Evolutionary conservation across 805 yeast genomes (phyloP).

Genomic region (Osmozyma mogii): DNA sequence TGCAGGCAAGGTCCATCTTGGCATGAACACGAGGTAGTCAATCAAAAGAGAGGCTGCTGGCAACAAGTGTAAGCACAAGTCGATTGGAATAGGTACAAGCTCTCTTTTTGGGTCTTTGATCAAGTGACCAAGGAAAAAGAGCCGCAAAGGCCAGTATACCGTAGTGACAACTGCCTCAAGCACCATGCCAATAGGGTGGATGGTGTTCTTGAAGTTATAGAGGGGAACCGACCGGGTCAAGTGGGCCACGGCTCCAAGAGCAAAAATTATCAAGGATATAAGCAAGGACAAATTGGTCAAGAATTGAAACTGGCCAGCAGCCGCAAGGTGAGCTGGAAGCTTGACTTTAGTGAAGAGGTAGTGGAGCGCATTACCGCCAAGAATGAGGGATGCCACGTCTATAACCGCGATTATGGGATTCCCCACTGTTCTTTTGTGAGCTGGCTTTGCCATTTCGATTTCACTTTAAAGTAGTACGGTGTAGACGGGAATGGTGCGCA

Average conservation of each 20-base stretch:
- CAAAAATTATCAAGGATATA: constrained; percentile 37
- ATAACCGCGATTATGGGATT: constrained; percentile 19
- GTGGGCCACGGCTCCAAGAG: constrained; percentile 32
- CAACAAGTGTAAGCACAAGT: constrained; percentile 50
- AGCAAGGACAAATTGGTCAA: constrained; percentile 57
- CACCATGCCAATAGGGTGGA: constrained; percentile 49
- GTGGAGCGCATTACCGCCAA: constrained; percentile 24
- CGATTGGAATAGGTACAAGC: constrained; percentile 42
- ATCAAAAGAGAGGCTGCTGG: constrained; percentile 46
- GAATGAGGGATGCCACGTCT: constrained; percentile 16
- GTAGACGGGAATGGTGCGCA: too few species aligned
- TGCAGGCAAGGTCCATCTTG: constrained; percentile 29
- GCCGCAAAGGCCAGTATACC: constrained; percentile 63
- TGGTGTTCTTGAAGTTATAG: constrained; percentile 28
- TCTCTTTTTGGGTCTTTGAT: constrained; percentile 24
- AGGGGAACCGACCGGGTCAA: constrained; percentile 14
- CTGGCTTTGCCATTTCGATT: too few species aligned
- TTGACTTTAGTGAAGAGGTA: constrained; percentile 11
- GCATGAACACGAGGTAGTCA: constrained; percentile 51
- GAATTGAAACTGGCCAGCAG: constrained; percentile 67
- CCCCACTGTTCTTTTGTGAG: constrained; percentile 19
- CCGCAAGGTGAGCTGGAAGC: constrained; percentile 42
- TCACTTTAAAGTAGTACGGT: too few species aligned
- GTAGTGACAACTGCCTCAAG: constrained; percentile 53
- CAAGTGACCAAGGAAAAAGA: constrained; percentile 45